Conservation (phyloP, 352 stramenopile species). For the Phytopythium sindhum region DNA sequence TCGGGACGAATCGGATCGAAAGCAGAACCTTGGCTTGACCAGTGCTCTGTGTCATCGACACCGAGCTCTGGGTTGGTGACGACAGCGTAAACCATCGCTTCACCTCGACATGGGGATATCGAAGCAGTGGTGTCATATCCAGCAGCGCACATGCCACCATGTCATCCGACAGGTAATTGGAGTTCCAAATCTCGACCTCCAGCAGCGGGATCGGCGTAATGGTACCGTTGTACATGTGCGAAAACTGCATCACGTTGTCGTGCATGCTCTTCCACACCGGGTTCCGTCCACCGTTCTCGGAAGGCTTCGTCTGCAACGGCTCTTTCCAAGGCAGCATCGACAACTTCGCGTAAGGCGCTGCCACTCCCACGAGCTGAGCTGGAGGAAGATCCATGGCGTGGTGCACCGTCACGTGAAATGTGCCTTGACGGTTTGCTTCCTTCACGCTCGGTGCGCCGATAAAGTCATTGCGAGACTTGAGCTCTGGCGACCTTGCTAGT, state of each 20-base stretch:
- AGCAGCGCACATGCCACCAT: conserved; percentile 74
- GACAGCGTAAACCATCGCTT: conserved; percentile 84
- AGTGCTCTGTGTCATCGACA: conserved; percentile 36
- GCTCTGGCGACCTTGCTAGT: conserved; percentile 50
- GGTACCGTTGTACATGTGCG: conserved; percentile 88
- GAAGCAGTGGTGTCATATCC: conserved; percentile 79
- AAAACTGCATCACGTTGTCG: conserved; percentile 80
- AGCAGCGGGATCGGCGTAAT: conserved; percentile 83
- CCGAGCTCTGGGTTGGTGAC: conserved; percentile 34
- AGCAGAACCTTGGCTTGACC: conserved; percentile 65
- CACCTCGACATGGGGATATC: conserved; percentile 62
- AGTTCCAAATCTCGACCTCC: conserved; percentile 85
- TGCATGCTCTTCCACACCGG: conserved; percentile 69
- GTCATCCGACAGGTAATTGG: conserved; percentile 80
- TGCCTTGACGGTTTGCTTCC: conserved; percentile 61
- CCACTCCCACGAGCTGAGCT: conserved; percentile 58
- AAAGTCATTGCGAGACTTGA: conserved; percentile 52
- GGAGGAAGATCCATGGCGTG: conserved; percentile 70
- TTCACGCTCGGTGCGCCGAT: conserved; percentile 40
- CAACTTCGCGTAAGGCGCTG: conserved; percentile 68
- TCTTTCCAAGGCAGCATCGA: conserved; percentile 85
- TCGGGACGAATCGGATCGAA: conserved; percentile 74
- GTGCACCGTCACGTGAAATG: conserved; percentile 73
- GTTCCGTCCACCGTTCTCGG: conserved; percentile 69
- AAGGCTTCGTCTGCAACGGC: conserved; percentile 71